Evolutionary conservation across 495 filamentous ascomycete genomes (phyloP), one percentile per base, ranked within the genome.

Genomic region (Neurospora sp.): DNA sequence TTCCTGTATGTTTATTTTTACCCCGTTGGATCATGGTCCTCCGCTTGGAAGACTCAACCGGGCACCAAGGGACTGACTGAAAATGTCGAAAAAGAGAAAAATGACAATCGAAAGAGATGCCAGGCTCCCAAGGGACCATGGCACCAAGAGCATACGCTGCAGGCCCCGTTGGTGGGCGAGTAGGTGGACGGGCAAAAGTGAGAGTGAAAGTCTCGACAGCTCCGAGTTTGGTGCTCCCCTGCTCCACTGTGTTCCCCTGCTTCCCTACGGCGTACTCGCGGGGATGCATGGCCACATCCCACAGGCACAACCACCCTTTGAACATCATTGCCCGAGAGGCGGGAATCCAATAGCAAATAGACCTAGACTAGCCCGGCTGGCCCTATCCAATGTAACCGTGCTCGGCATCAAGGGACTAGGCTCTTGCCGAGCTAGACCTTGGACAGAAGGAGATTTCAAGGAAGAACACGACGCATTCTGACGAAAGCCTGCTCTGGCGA

Each of bases 331-430:
- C 71, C 73, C 75, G 71, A 53, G 37, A 48, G 22, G 48, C 40
- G 75, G 75, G 73, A 74, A 73, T 35, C 75, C 75, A 76, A 76
- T 75, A 37, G 40, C 42, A 71, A 31, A 61, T 53, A 31, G 22
- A 12, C 22, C 27, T 61, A 31, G 22, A 17, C 27, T 61, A 61
- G 7, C 12, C 27, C 27, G 53, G 6, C 22, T 27, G 53, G 53
- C 27, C 53, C 27, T 65, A 31, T 35, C 53, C 27, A 65, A 35
- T 35, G 53, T 37, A 65, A 65, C 27, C 14, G 53, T 65, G 27
- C 53, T 65, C 53, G 53, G 53, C 53, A 35, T 65, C 53, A 65
- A 65, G 53, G 27, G 53, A 65, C 27, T 35, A 17, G 27, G 53
- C 14, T 65, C 27, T 35, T 65, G 27, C 53, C 27, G 22, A 61